Percentiles rank a stretch among this genome's conserved stretches.
Evolutionary conservation across 225 moss, liverwort and hornwort species (phyloP).

Genomic region (Pseudoscleropodium purum): DNA sequence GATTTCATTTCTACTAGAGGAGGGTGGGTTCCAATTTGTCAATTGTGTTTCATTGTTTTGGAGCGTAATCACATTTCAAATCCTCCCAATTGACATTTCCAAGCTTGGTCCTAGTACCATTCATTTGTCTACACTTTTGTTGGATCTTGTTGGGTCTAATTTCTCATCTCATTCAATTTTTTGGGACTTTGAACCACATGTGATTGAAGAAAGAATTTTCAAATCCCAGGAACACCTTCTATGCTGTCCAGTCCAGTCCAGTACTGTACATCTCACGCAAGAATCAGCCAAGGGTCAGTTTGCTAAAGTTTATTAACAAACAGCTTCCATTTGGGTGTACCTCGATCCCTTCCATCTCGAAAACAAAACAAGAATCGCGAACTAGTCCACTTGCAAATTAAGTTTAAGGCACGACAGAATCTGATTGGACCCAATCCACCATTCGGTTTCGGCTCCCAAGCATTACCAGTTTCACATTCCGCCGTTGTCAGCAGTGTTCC

Average conservation of each 20-base stretch:
- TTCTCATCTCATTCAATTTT: background rate
- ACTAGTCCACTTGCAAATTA: background rate
- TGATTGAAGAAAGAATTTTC: background rate
- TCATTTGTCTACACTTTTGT: background rate
- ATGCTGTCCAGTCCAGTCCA: no score
- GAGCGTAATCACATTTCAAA: background rate
- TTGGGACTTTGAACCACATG: background rate
- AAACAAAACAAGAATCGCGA: background rate
- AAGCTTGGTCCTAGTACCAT: background rate
- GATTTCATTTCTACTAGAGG: background rate
- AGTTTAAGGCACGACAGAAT: background rate
- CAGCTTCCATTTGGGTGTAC: background rate
- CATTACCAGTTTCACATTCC: background rate
- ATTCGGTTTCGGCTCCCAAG: background rate
- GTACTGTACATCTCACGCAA: background rate
- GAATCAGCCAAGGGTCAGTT: background rate
- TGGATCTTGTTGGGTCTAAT: background rate
- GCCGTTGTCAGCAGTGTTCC: background rate
- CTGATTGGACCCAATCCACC: background rate
- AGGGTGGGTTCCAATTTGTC: background rate
- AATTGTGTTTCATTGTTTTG: background rate
- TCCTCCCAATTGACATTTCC: background rate
- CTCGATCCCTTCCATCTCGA: background rate
- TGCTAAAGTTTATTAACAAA: background rate
- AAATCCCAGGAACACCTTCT: background rate